Conservation (phyloP, 768 basidiomycete genomes). For the Psilocybe cyanescens region DNA sequence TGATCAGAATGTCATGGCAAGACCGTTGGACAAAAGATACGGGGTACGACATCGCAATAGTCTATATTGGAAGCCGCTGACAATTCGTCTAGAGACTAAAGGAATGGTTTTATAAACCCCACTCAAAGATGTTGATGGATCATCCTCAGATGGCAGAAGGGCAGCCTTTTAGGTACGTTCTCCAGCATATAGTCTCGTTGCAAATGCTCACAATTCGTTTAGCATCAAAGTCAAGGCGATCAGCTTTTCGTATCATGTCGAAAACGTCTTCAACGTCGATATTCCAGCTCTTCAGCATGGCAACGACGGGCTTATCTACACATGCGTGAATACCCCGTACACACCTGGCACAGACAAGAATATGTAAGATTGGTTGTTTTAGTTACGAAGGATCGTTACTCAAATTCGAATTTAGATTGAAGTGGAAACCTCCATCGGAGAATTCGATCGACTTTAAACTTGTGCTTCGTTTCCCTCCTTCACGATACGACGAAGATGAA, state of each 20-base stretch:
- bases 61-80: slow-evolving; percentile 4
- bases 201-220: not conserved
- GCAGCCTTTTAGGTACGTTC: slow-evolving; percentile 84
- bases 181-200: not conserved
- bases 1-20: slow-evolving; percentile 84
- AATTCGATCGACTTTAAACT: slow-evolving; percentile 99
- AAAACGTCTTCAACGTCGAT: slow-evolving; percentile 82
- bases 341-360: slow-evolving; percentile 83
- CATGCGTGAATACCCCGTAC: slow-evolving; percentile 85
- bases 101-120: slow-evolving; percentile 84
- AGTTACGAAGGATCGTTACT: slow-evolving; percentile 5
- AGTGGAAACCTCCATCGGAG: slow-evolving; percentile 99
- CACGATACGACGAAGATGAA: slow-evolving; percentile 47
- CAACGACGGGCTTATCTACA: slow-evolving; percentile 97
- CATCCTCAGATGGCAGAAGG: slow-evolving; percentile 65
- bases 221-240: slow-evolving; percentile 91
- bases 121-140: slow-evolving; percentile 66
- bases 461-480: slow-evolving; percentile 88
- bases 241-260: slow-evolving; percentile 83
- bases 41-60: slow-evolving; percentile 62
- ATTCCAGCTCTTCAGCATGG: slow-evolving; percentile 88
- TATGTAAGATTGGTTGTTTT: slow-evolving; percentile 60
- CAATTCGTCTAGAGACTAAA: slow-evolving; percentile 61
- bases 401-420: slow-evolving; percentile 59
- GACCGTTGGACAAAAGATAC: slow-evolving; percentile 84